Percentiles rank a stretch among this genome's conserved stretches.
Evolutionary conservation across 331 rosid genomes (phyloP).

Genomic region (Rosa hybrid): DNA sequence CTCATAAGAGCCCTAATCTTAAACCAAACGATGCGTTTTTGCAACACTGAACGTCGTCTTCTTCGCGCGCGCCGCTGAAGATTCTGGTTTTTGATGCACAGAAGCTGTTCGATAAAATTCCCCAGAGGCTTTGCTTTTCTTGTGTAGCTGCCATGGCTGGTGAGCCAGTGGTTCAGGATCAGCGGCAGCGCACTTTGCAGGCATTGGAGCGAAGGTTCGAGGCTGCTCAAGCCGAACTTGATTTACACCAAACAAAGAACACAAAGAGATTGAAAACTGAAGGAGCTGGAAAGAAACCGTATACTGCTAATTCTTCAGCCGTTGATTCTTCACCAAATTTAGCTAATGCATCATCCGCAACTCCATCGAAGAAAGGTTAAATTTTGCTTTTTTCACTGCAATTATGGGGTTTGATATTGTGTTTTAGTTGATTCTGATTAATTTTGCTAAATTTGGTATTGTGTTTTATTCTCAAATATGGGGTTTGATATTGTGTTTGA

Average conservation of each 20-base stretch:
- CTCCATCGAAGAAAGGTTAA: slow-evolving; percentile 23
- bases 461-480: too few relatives aligned
- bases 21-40: neutral
- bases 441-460: too few relatives aligned
- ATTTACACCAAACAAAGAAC: slow-evolving; percentile 45
- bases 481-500: neutral
- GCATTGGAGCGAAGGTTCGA: slow-evolving; percentile 79
- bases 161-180: slow-evolving; percentile 33
- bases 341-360: slow-evolving; percentile 20
- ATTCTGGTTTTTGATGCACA: neutral
- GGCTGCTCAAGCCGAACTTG: slow-evolving; percentile 54
- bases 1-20: neutral
- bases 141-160: slow-evolving; percentile 45
- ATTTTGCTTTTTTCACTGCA: neutral
- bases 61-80: neutral
- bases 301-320: slow-evolving; percentile 20
- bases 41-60: neutral
- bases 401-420: neutral
- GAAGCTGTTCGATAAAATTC: neutral
- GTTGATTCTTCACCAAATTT: slow-evolving; percentile 23
- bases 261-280: slow-evolving; percentile 21
- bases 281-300: slow-evolving; percentile 23
- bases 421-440: neutral
- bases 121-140: neutral
- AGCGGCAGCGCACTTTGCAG: slow-evolving; percentile 65